phyloP scores from a whole-genome alignment of 768 basidiomycete genomes.

The Amanita thiersii region DNA sequence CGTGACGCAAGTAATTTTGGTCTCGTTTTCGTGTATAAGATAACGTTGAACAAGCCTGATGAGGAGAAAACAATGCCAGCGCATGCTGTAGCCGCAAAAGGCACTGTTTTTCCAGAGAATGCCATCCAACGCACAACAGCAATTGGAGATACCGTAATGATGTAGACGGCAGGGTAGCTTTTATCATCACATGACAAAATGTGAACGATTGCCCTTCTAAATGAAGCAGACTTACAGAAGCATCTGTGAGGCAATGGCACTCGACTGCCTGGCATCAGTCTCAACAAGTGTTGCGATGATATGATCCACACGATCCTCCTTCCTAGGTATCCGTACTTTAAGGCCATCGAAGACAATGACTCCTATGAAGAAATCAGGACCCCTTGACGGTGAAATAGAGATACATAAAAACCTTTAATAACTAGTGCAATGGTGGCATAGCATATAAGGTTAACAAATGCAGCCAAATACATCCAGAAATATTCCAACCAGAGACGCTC shows the following conservation, averaged over 20 bases:
- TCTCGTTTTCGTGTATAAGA: constrained; percentile 28
- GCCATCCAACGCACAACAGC: constrained; percentile 27
- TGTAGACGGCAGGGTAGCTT: constrained; percentile 20
- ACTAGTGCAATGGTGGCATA: constrained; percentile 32
- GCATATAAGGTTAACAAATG: constrained; percentile 25
- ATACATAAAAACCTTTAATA: too few species aligned
- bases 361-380: constrained; percentile 10
- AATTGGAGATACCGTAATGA: constrained; percentile 30
- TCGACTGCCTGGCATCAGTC: not conserved
- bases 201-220: not conserved
- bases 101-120: constrained; percentile 20
- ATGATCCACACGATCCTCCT: not conserved
- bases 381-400: too few species aligned
- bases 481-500: constrained; percentile 34
- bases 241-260: constrained; percentile 2
- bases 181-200: not conserved
- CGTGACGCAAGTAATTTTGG: too few species aligned
- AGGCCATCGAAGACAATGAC: constrained; percentile 18
- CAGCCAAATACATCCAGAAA: constrained; percentile 36
- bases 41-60: constrained; percentile 32
- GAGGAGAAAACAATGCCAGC: constrained; percentile 29
- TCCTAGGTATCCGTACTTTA: not conserved
- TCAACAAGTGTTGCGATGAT: constrained; percentile 2
- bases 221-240: constrained; percentile 4
- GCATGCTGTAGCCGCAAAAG: constrained; percentile 28